Base-by-base conservation (phyloP, 192 early-diverging fungal species). In the Dispira parvispora region DNA sequence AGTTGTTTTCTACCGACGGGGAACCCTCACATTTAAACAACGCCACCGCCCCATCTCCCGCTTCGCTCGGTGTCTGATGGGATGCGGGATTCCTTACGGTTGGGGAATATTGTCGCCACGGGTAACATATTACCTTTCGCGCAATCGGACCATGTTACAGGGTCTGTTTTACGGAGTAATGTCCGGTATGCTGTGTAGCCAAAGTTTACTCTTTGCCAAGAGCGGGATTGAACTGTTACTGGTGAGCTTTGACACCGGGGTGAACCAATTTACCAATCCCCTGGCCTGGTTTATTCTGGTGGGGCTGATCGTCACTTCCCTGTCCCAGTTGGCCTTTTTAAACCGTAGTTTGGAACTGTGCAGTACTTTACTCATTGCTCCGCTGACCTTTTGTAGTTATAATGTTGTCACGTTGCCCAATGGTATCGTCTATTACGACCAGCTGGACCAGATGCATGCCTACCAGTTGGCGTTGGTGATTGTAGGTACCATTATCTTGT, bases 341-440 rank as follows among this genome's bases (percentile, higher is more conserved):
- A 86, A 87, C 69, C 84, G 80, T 38, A 85, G 85, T 11, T 68
- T 89, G 38, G 75, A 78, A 28, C 58, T 87, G 20, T 87, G 84
- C 67, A 85, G 83, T 72, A 89, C 87, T 54, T 75, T 89, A 18
- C 75, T 86, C 26, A 74, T 87, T 46, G 78, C 87, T 14, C 87
- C 87, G 20, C 74, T 89, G 46, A 81, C 82, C 11, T 89, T 83
- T 63, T 89, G 85, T 60, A 79, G 85, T 63, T 84, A 82, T 68
- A 85, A 85, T 65, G 71, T 86, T 43, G 81, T 84, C 4, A 81
- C 83, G 16, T 75, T 89, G 46, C 75, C 87, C 58, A 89, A 85
- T 67, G 86, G 85, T 25, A 70, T 89, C n/a, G 84, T 89, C 9
- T 89, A 89, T 61, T 89, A 84, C 67, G 71, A 86, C 66, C 87